phyloP scores from a whole-genome alignment of 257 asterid species.

The Prunella vulgaris region DNA sequence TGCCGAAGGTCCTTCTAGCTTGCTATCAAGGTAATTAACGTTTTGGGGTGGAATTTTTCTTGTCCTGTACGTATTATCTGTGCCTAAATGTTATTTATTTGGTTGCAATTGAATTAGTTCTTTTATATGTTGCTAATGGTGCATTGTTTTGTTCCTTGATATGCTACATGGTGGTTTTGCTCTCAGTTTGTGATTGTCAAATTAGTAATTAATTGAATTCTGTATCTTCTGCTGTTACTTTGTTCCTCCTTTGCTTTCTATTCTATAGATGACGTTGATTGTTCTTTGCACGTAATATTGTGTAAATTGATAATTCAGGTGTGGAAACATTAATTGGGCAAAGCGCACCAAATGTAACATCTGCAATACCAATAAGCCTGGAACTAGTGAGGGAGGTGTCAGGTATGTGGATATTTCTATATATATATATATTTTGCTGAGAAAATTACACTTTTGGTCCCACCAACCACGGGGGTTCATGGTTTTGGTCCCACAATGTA shows the following conservation, averaged over 20 bases:
- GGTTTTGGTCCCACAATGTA: too few relatives aligned
- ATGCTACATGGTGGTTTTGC: neutral
- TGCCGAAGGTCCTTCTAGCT: neutral
- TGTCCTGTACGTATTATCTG: neutral
- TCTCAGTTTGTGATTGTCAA: neutral
- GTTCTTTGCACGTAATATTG: too few relatives aligned
- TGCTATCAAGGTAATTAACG: neutral
- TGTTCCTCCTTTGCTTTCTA: neutral
- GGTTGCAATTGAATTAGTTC: neutral
- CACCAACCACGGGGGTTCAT: too few relatives aligned
- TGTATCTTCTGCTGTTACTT: neutral
- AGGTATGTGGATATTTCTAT: conserved; percentile 57
- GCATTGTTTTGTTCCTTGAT: neutral
- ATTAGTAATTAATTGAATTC: neutral
- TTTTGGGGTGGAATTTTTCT: neutral
- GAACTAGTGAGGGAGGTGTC: conserved; percentile 87
- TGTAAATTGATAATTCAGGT: conserved; percentile 49
- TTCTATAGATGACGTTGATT: neutral
- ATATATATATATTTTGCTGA: too few relatives aligned
- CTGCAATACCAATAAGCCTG: conserved; percentile 99
- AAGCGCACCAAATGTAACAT: conserved; percentile 94
- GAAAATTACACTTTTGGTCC: too few relatives aligned
- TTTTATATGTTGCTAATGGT: neutral
- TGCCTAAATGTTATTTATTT: neutral
- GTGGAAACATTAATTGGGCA: conserved; percentile 98